Evolutionary conservation across 2,329 filamentous ascomycete species (phyloP), one percentile per base, ranked within the genome.

Genomic region (Cladophialophora carrionii): DNA sequence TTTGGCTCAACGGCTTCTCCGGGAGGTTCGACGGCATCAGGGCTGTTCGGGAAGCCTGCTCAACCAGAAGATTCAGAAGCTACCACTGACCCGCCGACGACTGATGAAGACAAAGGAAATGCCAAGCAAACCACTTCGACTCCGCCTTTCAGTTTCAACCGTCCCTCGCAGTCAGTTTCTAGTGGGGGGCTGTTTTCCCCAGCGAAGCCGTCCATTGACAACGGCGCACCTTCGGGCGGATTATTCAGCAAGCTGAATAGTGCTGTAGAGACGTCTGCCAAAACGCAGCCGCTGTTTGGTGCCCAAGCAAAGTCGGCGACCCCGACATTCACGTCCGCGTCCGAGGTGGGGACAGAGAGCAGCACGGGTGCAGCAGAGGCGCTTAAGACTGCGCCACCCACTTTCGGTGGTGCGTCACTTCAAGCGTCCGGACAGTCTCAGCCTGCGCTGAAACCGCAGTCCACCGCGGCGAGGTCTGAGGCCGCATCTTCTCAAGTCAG

Each of bases 141-240:
- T 31, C 31, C 66, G 20, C 6, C 22, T n/a, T 66, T 63, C 56
- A 41, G 26, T 6, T 68, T 66, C 54, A 9, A 56, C n/a, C 34
- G 43, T 24, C 49, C 65, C 3, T 51, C 60, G 22, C 58, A 57
- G 26, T 56, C 65, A 58, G 20, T 31, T 6, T 65, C 61, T 5
- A 57, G 46, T 57, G 63, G 62, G 12, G 63, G 51, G 12, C 31
- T 62, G 8, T 68, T 66, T 56, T 58, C 66, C 24, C 26, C 65
- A 10, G 62, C 53, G n/a, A 64, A 66, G 43, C 26, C 54, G 24
- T 24, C 49, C 14, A 31, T 48, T 22, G 60, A 54, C 5, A 62
- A 57, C 22, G 56, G 17, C 12, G n/a, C 7, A 22, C 34, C 48
- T 46, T 55, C 24, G 29, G 48, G 20, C 37, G 54, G 14, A 26